Conservation (phyloP, 2,329 filamentous ascomycete species). For the Trichoderma sp. region DNA sequence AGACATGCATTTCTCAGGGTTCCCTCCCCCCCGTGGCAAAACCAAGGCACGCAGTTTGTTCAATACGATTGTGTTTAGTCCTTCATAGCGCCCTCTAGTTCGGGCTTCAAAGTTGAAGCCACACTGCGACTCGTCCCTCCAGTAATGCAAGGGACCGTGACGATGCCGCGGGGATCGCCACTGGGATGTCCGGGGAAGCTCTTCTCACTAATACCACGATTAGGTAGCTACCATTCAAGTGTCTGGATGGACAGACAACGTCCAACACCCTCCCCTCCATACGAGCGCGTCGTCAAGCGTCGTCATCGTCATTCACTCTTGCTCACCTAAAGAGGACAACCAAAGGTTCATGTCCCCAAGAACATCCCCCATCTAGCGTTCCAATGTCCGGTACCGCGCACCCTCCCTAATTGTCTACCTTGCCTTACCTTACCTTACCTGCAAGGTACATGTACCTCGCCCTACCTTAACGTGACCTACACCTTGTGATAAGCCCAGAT, state of each 20-base stretch:
- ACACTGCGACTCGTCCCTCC: too few species aligned
- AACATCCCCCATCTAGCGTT: not conserved
- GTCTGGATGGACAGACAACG: not conserved
- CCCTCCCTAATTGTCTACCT: too few species aligned
- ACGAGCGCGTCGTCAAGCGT: not conserved
- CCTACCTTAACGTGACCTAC: too few species aligned
- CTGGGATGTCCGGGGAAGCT: conserved; percentile 13
- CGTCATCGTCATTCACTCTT: not conserved
- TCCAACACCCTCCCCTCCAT: not conserved
- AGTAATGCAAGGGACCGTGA: conserved; percentile 28
- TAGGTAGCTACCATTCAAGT: not conserved
- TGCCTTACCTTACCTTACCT: too few species aligned
- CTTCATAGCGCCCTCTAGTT: too few species aligned
- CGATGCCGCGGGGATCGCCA: conserved; percentile 26
- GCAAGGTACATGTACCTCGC: too few species aligned
- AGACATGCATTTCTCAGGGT: not conserved
- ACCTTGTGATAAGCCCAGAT: too few species aligned
- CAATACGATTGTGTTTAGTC: too few species aligned
- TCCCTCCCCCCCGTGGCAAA: conserved; percentile 16
- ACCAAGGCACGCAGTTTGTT: not conserved
- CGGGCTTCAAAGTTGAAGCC: too few species aligned
- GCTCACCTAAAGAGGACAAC: too few species aligned
- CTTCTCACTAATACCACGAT: not conserved
- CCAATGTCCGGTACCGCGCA: too few species aligned
- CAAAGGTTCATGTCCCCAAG: too few species aligned